Evolutionary conservation across 2,329 filamentous ascomycete species (phyloP), one percentile per base, ranked within the genome.

Genomic region (Fusarium sp.): DNA sequence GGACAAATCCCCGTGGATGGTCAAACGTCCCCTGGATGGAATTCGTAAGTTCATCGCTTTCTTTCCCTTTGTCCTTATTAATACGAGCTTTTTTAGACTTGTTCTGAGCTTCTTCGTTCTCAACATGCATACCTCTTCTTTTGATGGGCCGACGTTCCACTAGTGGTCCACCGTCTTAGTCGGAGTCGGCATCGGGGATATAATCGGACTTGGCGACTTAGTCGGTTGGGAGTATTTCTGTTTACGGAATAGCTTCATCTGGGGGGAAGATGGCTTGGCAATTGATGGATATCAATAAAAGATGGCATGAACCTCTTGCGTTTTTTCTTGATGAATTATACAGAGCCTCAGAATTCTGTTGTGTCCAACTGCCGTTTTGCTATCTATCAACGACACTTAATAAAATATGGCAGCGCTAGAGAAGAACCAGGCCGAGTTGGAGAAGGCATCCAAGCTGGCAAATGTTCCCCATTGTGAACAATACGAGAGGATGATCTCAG

Each of bases 401-500:
- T 0, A n/a, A 4, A 47, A 64, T 3, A 58, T 76, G 74, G 69
- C 74, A 7, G 60, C 74, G 0, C 54, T 35, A 12, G 46, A 60
- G 23, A 76, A 71, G 37, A 71, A 65, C 13, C 35, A 13, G 6
- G 18, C 13, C 10, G 74, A 76, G 56, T 32, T 76, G 30, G 63
- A 68, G 1, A 76, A 76, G 37, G 65, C 74, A 8, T 53, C 59
- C 11, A 66, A 62, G 38, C 79, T 89, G 16, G 80, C 85, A 15
- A 85, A 89, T 68, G 82, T 87, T 4, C 88, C 88, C 1, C 88
- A 86, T 83, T 87, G 87, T 66, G 89, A 90, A 12, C 86, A 90
- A 67, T 91, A 90, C 60, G 88, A 91, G 76, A 88, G 87, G 76
- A 91, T 91, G 88, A 88, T 91, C 53, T 91, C 88, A 0, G 89